Evolutionary conservation across 192 early-diverging fungal genomes (phyloP), one percentile per base, ranked within the genome.

Genomic region (Tieghemiomyces parasiticus): DNA sequence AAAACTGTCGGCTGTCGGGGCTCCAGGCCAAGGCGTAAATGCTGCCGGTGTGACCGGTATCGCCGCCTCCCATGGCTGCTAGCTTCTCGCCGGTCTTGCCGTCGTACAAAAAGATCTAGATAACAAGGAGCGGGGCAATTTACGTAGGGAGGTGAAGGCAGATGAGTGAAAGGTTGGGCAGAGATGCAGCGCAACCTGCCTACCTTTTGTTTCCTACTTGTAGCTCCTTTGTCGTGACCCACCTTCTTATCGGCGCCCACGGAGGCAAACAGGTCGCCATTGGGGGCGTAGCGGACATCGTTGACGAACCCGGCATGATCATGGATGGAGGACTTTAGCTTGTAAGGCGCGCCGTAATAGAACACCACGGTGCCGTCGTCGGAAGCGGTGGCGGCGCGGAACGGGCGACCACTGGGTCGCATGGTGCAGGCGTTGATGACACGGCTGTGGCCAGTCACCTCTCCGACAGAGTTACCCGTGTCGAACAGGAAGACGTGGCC

Each of bases 251-350:
- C 95, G 6, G 83, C 74, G 46, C 90, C 93, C 24, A 84, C 87
- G 24, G 84, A 84, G 9, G 79, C 88, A 79, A 96, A 91, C 35
- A 76, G 74, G 31, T 87, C 84, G 47, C 90, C 90, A 51, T 74
- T 76, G 33, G 86, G 89, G 33, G 88, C 82, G 63, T 86, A 98
- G 55, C 81, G 74, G 25, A 90, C 93, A 60, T 83, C 85, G 53
- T 95, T 83, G 12, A 98, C 91, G 74, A 96, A 98, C 19, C 90
- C 83, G 14, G 83, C 73, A 67, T 96, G 95, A 35, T 92, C 88
- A 24, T 70, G 68, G 54, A 91, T 78, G 25, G 79, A 67, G 63
- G 75, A 79, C 63, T 80, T 70, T 64, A 79, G 87, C 65, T 87
- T 90, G 75, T 85, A 98, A 9, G 95, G 95, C 28, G 90, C 89